Evolutionary conservation across 1,139 yeast species (phyloP).

Genomic region (Candida smagusa): DNA sequence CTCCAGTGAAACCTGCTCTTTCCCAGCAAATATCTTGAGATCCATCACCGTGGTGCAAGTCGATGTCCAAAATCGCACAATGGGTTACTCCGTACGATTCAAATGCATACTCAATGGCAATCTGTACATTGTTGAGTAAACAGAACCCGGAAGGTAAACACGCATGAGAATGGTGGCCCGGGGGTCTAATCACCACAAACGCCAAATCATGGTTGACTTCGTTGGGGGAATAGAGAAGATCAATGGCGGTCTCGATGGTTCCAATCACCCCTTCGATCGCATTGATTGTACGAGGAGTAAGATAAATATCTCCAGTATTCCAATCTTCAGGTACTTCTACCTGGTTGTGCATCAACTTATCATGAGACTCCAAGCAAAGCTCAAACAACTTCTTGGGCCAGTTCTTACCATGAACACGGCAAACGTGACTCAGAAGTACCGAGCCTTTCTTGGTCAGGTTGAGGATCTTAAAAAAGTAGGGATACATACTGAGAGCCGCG

Average conservation of each 20-base stretch:
- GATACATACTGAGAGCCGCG: constrained; percentile 70
- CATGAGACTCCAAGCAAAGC: constrained; percentile 58
- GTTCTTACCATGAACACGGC: constrained; percentile 67
- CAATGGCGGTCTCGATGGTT: constrained; percentile 72
- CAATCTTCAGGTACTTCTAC: constrained; percentile 79
- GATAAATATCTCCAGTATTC: constrained; percentile 82
- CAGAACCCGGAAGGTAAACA: constrained; percentile 87
- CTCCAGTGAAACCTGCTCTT: constrained; percentile 60
- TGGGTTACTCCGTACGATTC: constrained; percentile 66
- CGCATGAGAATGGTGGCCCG: constrained; percentile 90
- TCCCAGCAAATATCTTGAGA: constrained; percentile 87
- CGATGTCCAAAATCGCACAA: constrained; percentile 80
- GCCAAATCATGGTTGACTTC: constrained; percentile 48
- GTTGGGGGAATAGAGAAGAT: constrained; percentile 23
- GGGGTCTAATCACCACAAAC: constrained; percentile 74
- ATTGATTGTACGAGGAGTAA: constrained; percentile 62
- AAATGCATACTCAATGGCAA: constrained; percentile 78
- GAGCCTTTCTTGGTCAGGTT: constrained; percentile 49
- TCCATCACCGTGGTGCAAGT: constrained; percentile 92
- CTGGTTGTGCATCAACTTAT: constrained; percentile 50
- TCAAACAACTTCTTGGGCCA: constrained; percentile 67
- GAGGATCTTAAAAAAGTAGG: constrained; percentile 53
- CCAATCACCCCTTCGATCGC: constrained; percentile 83
- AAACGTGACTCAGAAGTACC: constrained; percentile 57
- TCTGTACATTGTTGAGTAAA: constrained; percentile 75